phyloP scores from a whole-genome alignment of 140 eudicot species.

The Senecio squalidus region DNA sequence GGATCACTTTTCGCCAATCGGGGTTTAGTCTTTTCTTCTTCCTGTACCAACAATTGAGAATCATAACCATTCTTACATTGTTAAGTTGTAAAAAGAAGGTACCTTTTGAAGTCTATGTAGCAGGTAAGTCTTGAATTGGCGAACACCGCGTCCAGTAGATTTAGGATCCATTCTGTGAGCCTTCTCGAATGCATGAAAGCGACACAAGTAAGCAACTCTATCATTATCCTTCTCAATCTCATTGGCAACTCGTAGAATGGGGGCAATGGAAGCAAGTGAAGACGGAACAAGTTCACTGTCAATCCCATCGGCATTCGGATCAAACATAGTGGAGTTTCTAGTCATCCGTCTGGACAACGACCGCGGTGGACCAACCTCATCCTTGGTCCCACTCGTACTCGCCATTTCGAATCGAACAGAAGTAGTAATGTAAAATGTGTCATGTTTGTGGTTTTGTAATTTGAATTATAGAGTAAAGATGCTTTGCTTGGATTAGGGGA shows the following conservation, averaged over 20 bases:
- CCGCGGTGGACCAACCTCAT: slow-evolving; percentile 57
- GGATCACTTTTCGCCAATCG: slow-evolving; percentile 59
- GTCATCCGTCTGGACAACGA: slow-evolving; percentile 51
- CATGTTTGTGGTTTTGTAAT: neutral
- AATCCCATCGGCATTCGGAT: slow-evolving; percentile 49
- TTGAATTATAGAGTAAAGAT: neutral
- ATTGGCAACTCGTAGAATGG: slow-evolving; percentile 92
- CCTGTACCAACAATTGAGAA: slow-evolving; percentile 41
- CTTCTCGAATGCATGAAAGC: slow-evolving; percentile 96
- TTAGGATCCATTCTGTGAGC: slow-evolving; percentile 90
- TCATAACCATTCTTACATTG: slow-evolving; percentile 1
- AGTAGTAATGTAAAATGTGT: neutral
- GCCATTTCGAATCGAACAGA: slow-evolving; percentile 43
- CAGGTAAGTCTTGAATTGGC: slow-evolving; percentile 91
- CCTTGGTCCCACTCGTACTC: slow-evolving; percentile 87
- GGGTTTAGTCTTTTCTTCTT: slow-evolving; percentile 58
- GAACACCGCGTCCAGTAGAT: slow-evolving; percentile 92
- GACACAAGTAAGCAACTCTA: slow-evolving; percentile 95
- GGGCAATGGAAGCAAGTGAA: slow-evolving; percentile 76
- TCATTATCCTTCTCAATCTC: slow-evolving; percentile 74
- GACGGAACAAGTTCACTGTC: slow-evolving; percentile 97
- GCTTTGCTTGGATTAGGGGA: neutral
- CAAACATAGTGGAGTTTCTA: slow-evolving; percentile 55
- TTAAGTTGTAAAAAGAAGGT: slow-evolving; percentile 14
- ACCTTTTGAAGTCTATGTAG: slow-evolving; percentile 84